Base-by-base conservation (phyloP, 2,329 filamentous ascomycete species). In the Coniochaeta sp. region DNA sequence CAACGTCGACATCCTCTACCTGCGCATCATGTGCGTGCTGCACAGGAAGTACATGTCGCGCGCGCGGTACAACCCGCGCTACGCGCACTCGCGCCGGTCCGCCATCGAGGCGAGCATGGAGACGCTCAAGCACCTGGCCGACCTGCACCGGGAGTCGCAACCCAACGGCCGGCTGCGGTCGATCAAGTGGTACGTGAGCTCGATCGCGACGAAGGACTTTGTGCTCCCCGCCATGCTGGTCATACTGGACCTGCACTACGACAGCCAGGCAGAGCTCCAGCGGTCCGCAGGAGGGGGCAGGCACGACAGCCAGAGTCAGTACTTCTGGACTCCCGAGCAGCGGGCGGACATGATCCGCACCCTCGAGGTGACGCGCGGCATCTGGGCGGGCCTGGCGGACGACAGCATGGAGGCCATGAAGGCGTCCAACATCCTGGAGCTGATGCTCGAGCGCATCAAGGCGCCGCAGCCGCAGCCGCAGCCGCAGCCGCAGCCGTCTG, bases 401-500 rank as follows among this genome's bases (percentile, higher is more conserved):
- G 81, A 86, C 26, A 95, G 89, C 1, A 89, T 97, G 76, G 93
- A 98, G 66, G 91, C 93, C 0, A 93, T 88, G 76, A 98, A 98
- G 75, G 93, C 91, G 1, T 86, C 86, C 44, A 86, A 85, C 47
- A 82, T 93, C 26, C 78, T 98, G n/a, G 87, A 86, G 24, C 86
- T 97, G 58, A 92, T 98, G 84, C 76, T 98, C 52, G 81, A 86
- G 34, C 95, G 95, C 72, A 80, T 97, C 59, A 87, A 82, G 67
- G 19, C 44, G 24, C 55, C 55, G n/a, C 54, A 77, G 75, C 60
- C 78, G 81, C 10, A 56, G 60, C 34, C 34, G n/a, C n/a, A n/a
- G 24, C 55, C 55, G n/a, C 54, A 77, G 75, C 60, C 78, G 81
- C 10, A 56, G 60, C 34, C 34, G n/a, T n/a, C 47, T n/a, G n/a